Conservation (phyloP, 352 stramenopile genomes). For the Pythium monospermum region DNA sequence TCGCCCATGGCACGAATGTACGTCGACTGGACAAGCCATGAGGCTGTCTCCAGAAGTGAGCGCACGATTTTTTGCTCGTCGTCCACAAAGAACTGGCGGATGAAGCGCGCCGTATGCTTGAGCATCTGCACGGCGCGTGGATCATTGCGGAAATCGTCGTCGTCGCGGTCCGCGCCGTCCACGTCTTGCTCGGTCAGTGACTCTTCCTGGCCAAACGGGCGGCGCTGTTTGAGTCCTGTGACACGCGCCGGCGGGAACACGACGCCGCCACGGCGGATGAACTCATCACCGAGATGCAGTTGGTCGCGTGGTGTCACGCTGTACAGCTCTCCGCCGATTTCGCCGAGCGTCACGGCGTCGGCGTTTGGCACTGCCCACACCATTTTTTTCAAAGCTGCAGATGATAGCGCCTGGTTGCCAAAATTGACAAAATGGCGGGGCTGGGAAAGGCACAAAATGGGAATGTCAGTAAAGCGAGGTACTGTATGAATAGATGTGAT, state of each 20-base stretch:
- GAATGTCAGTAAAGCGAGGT: no score
- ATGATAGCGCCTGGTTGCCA: no score
- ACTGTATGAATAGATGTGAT: no score
- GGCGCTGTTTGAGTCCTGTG: constrained; percentile 38
- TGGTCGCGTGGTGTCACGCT: constrained; percentile 57
- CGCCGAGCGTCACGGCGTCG: constrained; percentile 71
- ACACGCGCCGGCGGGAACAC: constrained; percentile 57
- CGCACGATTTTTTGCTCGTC: constrained; percentile 57
- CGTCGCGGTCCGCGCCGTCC: constrained; percentile 27
- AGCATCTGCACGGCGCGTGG: constrained; percentile 39
- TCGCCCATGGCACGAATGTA: constrained; percentile 23
- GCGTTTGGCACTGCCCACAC: constrained; percentile 55
- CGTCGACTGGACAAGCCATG: constrained; percentile 16
- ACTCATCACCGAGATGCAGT: constrained; percentile 55
- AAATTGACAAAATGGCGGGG: no score
- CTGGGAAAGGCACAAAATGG: no score
- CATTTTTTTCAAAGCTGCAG: constrained; percentile 34
- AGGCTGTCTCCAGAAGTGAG: constrained; percentile 22
- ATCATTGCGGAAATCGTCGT: constrained; percentile 26
- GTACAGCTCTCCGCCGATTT: constrained; percentile 69
- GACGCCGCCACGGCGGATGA: constrained; percentile 48
- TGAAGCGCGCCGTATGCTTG: constrained; percentile 21
- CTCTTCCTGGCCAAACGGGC: constrained; percentile 49
- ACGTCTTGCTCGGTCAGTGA: constrained; percentile 47
- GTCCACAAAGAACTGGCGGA: constrained; percentile 47